A percentile compares a stretch with the other conserved stretches of the same genome.
These are phyloP conservation scores for Pugionium dolabratum DNA, from an alignment of 345 rosid genomes.

Conservation along the genomic window DNA sequence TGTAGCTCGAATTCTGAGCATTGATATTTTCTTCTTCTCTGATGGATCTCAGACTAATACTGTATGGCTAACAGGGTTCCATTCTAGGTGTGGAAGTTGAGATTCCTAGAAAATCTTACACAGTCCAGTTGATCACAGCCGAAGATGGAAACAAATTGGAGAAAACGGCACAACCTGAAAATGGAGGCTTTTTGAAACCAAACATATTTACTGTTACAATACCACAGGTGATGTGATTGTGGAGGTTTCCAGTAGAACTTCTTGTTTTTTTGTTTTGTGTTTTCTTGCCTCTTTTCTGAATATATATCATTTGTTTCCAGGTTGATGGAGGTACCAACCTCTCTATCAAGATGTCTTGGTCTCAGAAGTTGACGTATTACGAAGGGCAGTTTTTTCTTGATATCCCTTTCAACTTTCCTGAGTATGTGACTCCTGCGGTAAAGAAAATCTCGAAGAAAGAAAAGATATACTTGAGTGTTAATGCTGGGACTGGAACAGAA, in stretches of 20 bases:
- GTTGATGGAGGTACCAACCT: slow-evolving; percentile 83
- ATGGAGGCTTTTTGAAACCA: slow-evolving; percentile 68
- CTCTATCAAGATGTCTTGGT: slow-evolving; percentile 70
- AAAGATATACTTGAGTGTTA: slow-evolving; percentile 71
- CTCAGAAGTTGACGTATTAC: slow-evolving; percentile 61
- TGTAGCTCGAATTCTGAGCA: background rate
- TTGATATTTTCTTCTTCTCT: background rate
- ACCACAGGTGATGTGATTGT: slow-evolving; percentile 55
- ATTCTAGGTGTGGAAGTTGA: slow-evolving; percentile 94
- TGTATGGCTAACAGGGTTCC: slow-evolving; percentile 93
- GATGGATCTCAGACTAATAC: slow-evolving; percentile 42
- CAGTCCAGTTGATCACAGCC: slow-evolving; percentile 50
- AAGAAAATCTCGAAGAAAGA: slow-evolving; percentile 74
- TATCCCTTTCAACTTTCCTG: slow-evolving; percentile 83
- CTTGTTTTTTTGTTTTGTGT: background rate
- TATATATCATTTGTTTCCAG: slow-evolving; percentile 41
- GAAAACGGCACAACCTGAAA: slow-evolving; percentile 46
- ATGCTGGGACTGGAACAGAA: slow-evolving; percentile 61
- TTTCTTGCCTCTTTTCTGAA: background rate
- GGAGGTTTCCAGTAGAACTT: background rate
- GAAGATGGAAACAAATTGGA: slow-evolving; percentile 49
- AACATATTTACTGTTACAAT: slow-evolving; percentile 69
- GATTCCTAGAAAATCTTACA: slow-evolving; percentile 59
- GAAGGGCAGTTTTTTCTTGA: slow-evolving; percentile 61
- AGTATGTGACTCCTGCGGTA: slow-evolving; percentile 76